Conservation (phyloP, 495 filamentous ascomycete genomes). For the Halenospora varia region DNA sequence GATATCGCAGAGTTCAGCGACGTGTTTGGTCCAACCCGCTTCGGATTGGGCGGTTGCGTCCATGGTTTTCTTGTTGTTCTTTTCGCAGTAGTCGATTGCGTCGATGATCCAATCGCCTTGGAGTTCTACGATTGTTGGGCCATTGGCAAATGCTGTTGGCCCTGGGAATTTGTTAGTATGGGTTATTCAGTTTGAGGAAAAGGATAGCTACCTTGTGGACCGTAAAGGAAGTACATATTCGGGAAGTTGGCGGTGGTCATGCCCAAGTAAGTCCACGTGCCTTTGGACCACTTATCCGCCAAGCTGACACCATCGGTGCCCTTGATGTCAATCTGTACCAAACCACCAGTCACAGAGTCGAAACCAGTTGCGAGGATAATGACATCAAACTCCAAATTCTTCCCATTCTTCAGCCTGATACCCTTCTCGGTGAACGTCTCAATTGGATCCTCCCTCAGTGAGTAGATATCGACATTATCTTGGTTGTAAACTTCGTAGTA, state of each 20-base stretch:
- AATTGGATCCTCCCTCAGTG: slow-evolving; percentile 45
- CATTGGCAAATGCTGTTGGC: slow-evolving; percentile 48
- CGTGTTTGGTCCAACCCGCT: slow-evolving; percentile 43
- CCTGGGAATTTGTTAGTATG: slow-evolving; percentile 21
- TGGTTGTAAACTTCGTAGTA: slow-evolving; percentile 57
- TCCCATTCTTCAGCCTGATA: slow-evolving; percentile 33
- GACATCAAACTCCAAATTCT: slow-evolving; percentile 43
- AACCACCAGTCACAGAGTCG: slow-evolving; percentile 44
- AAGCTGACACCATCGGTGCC: slow-evolving; percentile 34
- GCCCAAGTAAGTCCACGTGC: slow-evolving; percentile 44
- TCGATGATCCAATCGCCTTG: slow-evolving; percentile 50
- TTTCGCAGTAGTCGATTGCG: slow-evolving; percentile 36
- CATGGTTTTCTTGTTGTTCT: slow-evolving; percentile 37
- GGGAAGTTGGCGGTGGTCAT: slow-evolving; percentile 40
- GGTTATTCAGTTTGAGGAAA: slow-evolving; percentile 4
- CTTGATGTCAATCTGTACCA: slow-evolving; percentile 39
- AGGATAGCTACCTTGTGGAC: slow-evolving; percentile 30
- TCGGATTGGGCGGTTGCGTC: slow-evolving; percentile 42
- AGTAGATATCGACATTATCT: slow-evolving; percentile 48
- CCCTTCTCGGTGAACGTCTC: slow-evolving; percentile 39
- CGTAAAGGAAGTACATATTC: slow-evolving; percentile 51
- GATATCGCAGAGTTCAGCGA: slow-evolving; percentile 30
- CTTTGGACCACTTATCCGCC: slow-evolving; percentile 42
- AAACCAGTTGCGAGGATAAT: slow-evolving; percentile 49
- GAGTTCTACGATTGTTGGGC: slow-evolving; percentile 44